Percentiles rank a stretch among this genome's conserved stretches.
Conservation (phyloP, 2,329 filamentous ascomycete species). For the Claviceps digitariae region DNA sequence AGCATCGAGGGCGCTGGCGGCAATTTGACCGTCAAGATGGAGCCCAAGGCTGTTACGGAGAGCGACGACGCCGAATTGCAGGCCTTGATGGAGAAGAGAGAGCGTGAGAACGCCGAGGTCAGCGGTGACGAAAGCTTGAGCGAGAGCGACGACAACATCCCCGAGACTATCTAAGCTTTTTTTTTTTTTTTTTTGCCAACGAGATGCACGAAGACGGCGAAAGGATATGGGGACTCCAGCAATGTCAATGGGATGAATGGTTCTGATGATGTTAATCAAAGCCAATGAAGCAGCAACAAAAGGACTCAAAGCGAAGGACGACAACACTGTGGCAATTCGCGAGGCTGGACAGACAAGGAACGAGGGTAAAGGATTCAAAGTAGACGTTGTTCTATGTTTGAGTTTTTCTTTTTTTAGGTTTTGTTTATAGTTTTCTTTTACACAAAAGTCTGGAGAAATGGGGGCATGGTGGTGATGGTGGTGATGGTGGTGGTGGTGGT, state of each 20-base stretch:
- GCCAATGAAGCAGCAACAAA: neutral
- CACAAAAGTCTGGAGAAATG: neutral
- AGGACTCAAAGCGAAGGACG: neutral
- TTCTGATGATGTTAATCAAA: neutral
- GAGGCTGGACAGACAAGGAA: neutral
- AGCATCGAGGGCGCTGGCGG: slow-evolving; percentile 71
- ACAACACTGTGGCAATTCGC: neutral
- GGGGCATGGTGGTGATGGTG: neutral
- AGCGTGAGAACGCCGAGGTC: slow-evolving; percentile 94
- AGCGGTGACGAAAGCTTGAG: slow-evolving; percentile 94
- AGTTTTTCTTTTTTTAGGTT: too few relatives aligned
- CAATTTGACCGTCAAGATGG: slow-evolving; percentile 86
- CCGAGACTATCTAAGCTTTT: slow-evolving; percentile 23
- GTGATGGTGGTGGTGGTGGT: neutral
- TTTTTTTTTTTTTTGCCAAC: neutral
- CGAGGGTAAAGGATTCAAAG: neutral
- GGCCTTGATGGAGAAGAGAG: slow-evolving; percentile 97
- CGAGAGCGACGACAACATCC: slow-evolving; percentile 77
- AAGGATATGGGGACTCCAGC: neutral
- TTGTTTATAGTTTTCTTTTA: neutral
- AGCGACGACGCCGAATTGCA: slow-evolving; percentile 95
- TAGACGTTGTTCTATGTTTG: neutral
- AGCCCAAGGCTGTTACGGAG: slow-evolving; percentile 97
- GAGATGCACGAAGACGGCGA: neutral
- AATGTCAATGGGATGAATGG: neutral